Conservation (phyloP, 2,329 filamentous ascomycete genomes). For the Shiraia bambusicola region DNA sequence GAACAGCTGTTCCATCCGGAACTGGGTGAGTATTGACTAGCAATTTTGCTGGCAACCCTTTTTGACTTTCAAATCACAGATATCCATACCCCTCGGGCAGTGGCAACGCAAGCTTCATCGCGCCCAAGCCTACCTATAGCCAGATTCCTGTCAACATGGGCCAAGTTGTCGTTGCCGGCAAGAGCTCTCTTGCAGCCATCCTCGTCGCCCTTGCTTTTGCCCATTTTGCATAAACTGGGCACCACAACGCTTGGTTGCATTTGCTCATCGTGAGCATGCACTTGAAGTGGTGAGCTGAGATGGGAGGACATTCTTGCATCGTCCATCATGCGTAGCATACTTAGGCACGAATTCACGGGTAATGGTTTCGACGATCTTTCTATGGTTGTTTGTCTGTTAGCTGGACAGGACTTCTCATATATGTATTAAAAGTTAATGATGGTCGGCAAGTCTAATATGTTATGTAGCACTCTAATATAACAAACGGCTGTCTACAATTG, state of each 20-base stretch:
- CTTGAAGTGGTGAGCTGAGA: slow-evolving; percentile 14
- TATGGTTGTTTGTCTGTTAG: slow-evolving; percentile 24
- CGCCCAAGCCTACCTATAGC: slow-evolving; percentile 28
- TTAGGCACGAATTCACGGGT: slow-evolving; percentile 17
- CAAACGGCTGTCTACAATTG: slow-evolving; percentile 7
- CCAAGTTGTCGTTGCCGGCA: slow-evolving; percentile 21
- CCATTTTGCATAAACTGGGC: slow-evolving; percentile 24
- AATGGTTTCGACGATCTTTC: slow-evolving; percentile 21
- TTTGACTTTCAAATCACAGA: slow-evolving; percentile 13
- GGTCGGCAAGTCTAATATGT: slow-evolving; percentile 27
- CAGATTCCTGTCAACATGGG: slow-evolving; percentile 27
- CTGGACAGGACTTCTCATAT: slow-evolving; percentile 26
- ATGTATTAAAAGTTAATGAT: slow-evolving; percentile 34
- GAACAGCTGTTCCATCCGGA: slow-evolving; percentile 23
- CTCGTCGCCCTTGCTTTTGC: slow-evolving; percentile 29
- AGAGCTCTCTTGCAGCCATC: slow-evolving; percentile 29
- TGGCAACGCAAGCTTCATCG: slow-evolving; percentile 25
- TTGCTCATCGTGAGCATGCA: slow-evolving; percentile 4
- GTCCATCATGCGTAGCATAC: slow-evolving; percentile 23
- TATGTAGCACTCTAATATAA: slow-evolving; percentile 26
- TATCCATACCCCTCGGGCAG: slow-evolving; percentile 18
- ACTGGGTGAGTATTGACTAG: slow-evolving; percentile 23
- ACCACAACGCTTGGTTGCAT: too few relatives aligned
- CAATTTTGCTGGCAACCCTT: background rate
- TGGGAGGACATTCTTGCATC: slow-evolving; percentile 20